These are phyloP conservation scores for Cairneyella variabilis DNA, from an alignment of 495 filamentous ascomycete species.

Conservation along the genomic window DNA sequence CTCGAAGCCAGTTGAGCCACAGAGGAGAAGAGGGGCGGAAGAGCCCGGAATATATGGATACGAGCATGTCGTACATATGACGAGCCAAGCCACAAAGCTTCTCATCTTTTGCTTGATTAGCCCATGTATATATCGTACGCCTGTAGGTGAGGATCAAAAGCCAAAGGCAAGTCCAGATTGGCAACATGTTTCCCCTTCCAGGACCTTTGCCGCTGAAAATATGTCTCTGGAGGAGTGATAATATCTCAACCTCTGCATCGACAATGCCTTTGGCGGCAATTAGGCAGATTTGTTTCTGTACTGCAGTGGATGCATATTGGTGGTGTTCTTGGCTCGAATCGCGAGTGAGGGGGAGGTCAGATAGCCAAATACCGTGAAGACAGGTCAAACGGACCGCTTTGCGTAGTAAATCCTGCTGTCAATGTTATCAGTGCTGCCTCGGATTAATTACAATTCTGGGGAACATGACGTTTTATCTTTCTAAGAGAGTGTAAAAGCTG, in stretches of 20 bases:
- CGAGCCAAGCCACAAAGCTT: neutral
- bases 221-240: neutral
- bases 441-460: neutral
- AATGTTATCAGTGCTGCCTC: neutral
- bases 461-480: neutral
- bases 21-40: slow-evolving; percentile 1
- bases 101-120: neutral
- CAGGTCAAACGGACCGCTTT: slow-evolving; percentile 5
- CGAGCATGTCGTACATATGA: slow-evolving; percentile 9
- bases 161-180: slow-evolving; percentile 9
- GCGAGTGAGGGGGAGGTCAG: neutral
- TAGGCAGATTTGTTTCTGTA: neutral
- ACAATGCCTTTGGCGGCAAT: neutral
- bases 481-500: too few species aligned
- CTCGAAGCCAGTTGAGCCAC: neutral
- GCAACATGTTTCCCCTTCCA: slow-evolving; percentile 1
- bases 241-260: neutral
- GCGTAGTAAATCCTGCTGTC: neutral
- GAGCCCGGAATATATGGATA: slow-evolving; percentile 3
- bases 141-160: slow-evolving; percentile 5
- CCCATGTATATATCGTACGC: neutral
- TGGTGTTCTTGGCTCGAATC: neutral
- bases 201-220: slow-evolving; percentile 4
- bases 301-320: slow-evolving; percentile 2
- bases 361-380: neutral